Evolutionary conservation across 208 protist genomes (phyloP), one percentile per base, ranked within the genome.

Genomic region (Balamuthia mandrillaris): DNA sequence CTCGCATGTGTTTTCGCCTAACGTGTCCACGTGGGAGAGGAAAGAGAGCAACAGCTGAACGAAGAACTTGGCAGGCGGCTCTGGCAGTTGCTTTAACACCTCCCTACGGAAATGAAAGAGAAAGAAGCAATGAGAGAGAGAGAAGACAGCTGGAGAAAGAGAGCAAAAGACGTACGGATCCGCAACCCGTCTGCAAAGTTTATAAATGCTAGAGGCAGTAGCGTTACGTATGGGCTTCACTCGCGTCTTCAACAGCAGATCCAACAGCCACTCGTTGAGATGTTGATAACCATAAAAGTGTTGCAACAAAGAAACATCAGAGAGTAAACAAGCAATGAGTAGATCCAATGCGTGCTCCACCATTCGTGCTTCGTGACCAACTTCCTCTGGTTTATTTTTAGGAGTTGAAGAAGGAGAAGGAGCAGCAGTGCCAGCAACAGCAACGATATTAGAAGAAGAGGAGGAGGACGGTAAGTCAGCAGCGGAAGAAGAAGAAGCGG

Each of bases 31-130:
- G 51, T 41, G 37, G 49, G 74, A 51, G 9, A 81, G 27, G 49
- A 81, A 9, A 16, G 74, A 81, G 16, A 81, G 52, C 27, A 81
- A 41, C 16, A 41, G 49, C 52, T 81, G 27, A 24, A 81, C 33
- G 74, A 81, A 81, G 52, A 63, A 51, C 74, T 81, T 81, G 18
- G 74, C 45, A 7, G 74, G 74, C 3, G 74, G 51, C 31, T 81
- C 74, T 24, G 18, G 49, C 18, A 56, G 49, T 56, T 18, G 74
- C 74, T 4, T 51, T 35, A n/a, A 63, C 27, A 18, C 61, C 61
- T 24, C 42, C n/a, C 27, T 51, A n/a, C n/a, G n/a, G n/a, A n/a
- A n/a, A n/a, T n/a, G n/a, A n/a, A n/a, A n/a, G n/a, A n/a, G n/a
- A n/a, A n/a, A n/a, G n/a, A n/a, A n/a, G n/a, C n/a, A n/a, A n/a